phyloP scores from a whole-genome alignment of 2,329 filamentous ascomycete species.

The Thielaviopsis ethacetica region DNA sequence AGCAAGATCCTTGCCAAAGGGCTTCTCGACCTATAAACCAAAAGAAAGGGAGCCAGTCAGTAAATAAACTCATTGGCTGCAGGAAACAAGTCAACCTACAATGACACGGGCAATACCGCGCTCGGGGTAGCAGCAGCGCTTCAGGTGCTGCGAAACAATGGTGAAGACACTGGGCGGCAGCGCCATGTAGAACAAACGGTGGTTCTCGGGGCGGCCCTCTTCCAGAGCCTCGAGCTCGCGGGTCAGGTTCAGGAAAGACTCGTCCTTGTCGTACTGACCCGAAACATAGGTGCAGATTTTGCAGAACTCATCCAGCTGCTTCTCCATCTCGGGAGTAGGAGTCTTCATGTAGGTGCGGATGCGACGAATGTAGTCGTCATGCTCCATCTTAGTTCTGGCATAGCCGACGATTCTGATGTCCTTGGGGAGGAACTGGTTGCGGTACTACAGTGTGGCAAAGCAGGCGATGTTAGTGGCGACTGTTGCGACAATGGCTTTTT shows the following conservation, averaged over 20 bases:
- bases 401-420: slow-evolving; percentile 96
- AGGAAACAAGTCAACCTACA: slow-evolving; percentile 36
- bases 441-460: slow-evolving; percentile 45
- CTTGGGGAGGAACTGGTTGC: slow-evolving; percentile 96
- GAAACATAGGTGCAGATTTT: slow-evolving; percentile 80
- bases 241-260: slow-evolving; percentile 75
- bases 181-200: slow-evolving; percentile 98
- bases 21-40: slow-evolving; percentile 72
- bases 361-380: slow-evolving; percentile 81
- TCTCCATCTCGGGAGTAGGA: slow-evolving; percentile 90
- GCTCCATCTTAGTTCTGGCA: slow-evolving; percentile 99
- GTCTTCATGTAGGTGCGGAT: slow-evolving; percentile 99
- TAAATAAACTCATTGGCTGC: slow-evolving; percentile 14
- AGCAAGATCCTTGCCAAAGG: slow-evolving; percentile 89
- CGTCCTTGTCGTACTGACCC: slow-evolving; percentile 96
- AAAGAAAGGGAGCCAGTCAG: slow-evolving; percentile 7
- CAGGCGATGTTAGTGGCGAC: neutral
- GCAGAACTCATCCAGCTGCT: slow-evolving; percentile 84
- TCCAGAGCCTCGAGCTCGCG: slow-evolving; percentile 78
- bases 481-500: neutral
- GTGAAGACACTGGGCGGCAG: slow-evolving; percentile 96
- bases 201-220: slow-evolving; percentile 62
- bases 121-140: slow-evolving; percentile 89
- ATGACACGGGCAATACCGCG: slow-evolving; percentile 87
- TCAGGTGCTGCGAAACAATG: slow-evolving; percentile 90